Percentiles rank a stretch among this genome's conserved stretches.
phyloP scores from a whole-genome alignment of 495 filamentous ascomycete species.

The Tuber microsphaerosporum region DNA sequence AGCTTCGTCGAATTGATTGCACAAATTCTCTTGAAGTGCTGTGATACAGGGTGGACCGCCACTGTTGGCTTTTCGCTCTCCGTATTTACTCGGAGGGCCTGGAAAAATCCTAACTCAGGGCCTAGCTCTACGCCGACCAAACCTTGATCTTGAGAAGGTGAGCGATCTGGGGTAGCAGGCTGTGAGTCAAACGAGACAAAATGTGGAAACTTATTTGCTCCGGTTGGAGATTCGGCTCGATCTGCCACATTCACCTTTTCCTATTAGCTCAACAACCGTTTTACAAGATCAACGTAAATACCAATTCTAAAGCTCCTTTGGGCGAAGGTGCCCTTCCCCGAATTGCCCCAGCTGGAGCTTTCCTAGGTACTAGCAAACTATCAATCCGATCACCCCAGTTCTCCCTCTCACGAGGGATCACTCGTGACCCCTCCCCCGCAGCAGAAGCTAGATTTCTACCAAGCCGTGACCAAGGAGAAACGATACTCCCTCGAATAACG shows the following conservation, averaged over 20 bases:
- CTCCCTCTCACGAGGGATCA: background rate
- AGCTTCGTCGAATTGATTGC: background rate
- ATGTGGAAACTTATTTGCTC: background rate
- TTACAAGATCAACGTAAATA: background rate
- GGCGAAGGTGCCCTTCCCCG: background rate
- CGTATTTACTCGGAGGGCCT: background rate
- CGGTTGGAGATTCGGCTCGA: background rate
- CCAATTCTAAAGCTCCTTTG: background rate
- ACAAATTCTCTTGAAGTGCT: background rate
- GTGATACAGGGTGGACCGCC: background rate
- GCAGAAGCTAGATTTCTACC: background rate
- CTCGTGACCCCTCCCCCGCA: background rate
- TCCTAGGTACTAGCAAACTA: background rate
- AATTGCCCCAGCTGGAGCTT: background rate
- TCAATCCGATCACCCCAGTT: background rate
- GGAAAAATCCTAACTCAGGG: slow-evolving; percentile 1
- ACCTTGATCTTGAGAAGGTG: background rate
- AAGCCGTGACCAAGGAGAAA: background rate
- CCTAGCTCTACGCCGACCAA: background rate
- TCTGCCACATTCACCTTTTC: background rate
- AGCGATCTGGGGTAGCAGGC: background rate
- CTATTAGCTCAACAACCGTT: background rate
- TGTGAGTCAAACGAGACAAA: background rate
- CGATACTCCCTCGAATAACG: slow-evolving; percentile 18
- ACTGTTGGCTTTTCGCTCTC: background rate